Evolutionary conservation across 164 flowering plant genomes (phyloP), one percentile per base, ranked within the genome.

Genomic region (grape (Vitis vinifera)): DNA sequence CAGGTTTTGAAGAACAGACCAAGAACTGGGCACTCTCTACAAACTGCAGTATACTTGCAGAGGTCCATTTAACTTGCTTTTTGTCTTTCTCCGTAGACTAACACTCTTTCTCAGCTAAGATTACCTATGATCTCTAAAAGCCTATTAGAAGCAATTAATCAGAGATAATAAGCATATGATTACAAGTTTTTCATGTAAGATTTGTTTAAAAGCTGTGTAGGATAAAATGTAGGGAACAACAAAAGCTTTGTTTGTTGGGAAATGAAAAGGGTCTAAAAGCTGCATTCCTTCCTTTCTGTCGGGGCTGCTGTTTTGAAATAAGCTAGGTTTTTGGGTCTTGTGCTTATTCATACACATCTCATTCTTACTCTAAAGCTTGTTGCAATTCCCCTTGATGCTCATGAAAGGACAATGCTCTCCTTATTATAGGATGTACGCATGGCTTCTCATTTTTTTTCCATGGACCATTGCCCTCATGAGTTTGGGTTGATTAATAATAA

Each of bases 251-350:
- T 72, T 73, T 81, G 83, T 88, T 88, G 92, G 94, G 88, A 88
- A 86, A 85, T 81, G 88, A 76, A 89, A 86, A 81, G 82, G 67
- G 80, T 68, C 71, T 53, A 87, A 91, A 91, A 80, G 91, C 90
- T 89, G 89, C 84, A 68, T 48, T 85, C 77, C 88, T 79, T 85
- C 88, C 89, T 82, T 88, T 84, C 88, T 89, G 93, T 88, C 91
- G 90, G 91, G 76, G 64, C 77, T 66, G 70, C 73, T 78, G 77
- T 85, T 71, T 61, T 75, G 85, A 79, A 82, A 79, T 71, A 61
- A 64, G 73, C 64, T 57, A 71, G 70, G 68, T 64, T 80, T 78
- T 81, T 68, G 82, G 79, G 66, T 51, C 62, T 76, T 70, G 82
- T 73, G 82, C 83, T 65, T 37, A 37, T 37, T 37, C 44, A 37